These are phyloP conservation scores for Trichoderma lentiforme DNA, from an alignment of 2,329 filamentous ascomycete genomes.

Conservation along the genomic window DNA sequence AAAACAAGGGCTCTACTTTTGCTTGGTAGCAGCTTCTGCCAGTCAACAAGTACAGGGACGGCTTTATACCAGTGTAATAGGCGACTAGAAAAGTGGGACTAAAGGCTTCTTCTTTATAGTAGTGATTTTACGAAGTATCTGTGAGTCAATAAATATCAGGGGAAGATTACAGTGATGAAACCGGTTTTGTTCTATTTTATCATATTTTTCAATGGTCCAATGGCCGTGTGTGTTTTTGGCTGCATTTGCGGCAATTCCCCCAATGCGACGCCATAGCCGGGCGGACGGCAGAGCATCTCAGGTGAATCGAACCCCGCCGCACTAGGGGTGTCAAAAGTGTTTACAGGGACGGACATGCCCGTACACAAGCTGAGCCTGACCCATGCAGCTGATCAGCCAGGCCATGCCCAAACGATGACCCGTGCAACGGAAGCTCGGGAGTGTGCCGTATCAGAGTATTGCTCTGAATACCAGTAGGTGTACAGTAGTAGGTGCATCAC, in stretches of 20 bases:
- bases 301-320: not conserved
- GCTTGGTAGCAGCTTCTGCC: not conserved
- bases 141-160: not conserved
- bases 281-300: not conserved
- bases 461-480: not conserved
- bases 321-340: not conserved
- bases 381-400: not conserved
- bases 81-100: not conserved
- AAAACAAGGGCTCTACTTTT: slow-evolving; percentile 11
- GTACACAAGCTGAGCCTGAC: not conserved
- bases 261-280: not conserved
- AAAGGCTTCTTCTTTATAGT: not conserved
- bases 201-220: not conserved
- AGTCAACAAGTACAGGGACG: not conserved
- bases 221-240: not conserved
- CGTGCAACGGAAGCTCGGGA: not conserved
- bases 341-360: not conserved
- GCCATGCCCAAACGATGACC: not conserved
- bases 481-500: not conserved
- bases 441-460: not conserved
- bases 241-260: not conserved
- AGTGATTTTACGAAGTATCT: not conserved
- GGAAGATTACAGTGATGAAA: not conserved
- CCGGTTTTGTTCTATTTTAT: not conserved
- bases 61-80: not conserved